Evolutionary conservation across 2,329 filamentous ascomycete genomes (phyloP), one percentile per base, ranked within the genome.

Genomic region (Penicillium sp.): DNA sequence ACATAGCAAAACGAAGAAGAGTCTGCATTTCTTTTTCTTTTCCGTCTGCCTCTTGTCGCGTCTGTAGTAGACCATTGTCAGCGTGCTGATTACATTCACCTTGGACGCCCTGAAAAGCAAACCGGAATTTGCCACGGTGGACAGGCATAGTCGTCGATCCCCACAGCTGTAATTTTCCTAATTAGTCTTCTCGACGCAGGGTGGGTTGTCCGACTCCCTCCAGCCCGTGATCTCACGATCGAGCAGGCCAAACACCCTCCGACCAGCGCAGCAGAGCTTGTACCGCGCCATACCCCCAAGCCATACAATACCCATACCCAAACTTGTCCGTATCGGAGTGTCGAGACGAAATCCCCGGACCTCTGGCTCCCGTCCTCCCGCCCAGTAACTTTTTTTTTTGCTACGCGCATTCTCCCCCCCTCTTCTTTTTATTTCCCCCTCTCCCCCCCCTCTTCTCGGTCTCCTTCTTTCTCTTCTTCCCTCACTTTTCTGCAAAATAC

Each of bases 271-370:
- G 23, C 15, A 35, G n/a, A 44, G 35, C 53, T 61, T 61, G 58
- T 56, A 61, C 58, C 15, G 38, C 21, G 50, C 51, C 44, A 58
- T 58, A 58, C 47, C 31, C 8, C 31, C 31, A 9, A 58, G 50
- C 35, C 38, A 41, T 60, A 61, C 53, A 30, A 62, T 53, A 61
- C 59, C 54, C 29, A 62, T 53, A 61, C 59, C 54, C 47, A 61
- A 46, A 64, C 63, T 64, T 56, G 61, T 60, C 60, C 59, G 58
- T 65, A 65, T 65, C 67, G 70, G 67, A 69, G 62, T 56, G 53
- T 62, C 61, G 50, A 64, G 46, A 53, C 66, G 63, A 68, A 68
- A 66, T 67, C 64, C 69, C 66, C 66, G 64, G 64, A 66, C 64
- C 64, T 67, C 66, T 63, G 59, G 59, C 62, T 63, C 64, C 66